Conservation (phyloP, 805 yeast species). For the Saccharomycopsis microspora region DNA sequence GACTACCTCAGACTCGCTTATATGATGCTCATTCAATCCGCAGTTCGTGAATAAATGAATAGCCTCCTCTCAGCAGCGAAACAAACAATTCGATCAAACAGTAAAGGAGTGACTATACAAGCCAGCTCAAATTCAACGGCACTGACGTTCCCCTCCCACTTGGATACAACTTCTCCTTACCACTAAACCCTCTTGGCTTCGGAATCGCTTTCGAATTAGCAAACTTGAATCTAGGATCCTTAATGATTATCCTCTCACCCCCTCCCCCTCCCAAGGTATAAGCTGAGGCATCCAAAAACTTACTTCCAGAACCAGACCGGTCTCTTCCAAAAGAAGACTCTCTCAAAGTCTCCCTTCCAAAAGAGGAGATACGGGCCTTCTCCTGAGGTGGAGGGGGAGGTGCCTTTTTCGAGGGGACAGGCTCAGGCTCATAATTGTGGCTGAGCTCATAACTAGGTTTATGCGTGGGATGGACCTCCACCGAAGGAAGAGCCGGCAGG, state of each 20-base stretch:
- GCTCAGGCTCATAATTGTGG: neutral
- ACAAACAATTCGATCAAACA: no score
- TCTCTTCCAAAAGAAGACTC: conserved; percentile 22
- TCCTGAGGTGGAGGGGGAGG: neutral
- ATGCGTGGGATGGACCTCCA: neutral
- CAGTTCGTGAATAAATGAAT: no score
- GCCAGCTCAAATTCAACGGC: conserved; percentile 1
- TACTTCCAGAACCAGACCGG: conserved; percentile 14
- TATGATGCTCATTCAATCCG: no score
- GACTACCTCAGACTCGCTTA: no score
- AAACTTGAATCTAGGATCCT: conserved; percentile 64
- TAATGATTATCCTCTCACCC: conserved; percentile 35
- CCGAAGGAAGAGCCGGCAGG: neutral
- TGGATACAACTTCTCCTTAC: conserved; percentile 71
- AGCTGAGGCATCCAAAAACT: conserved; percentile 49
- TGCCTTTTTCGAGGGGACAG: neutral
- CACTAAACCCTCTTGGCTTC: conserved; percentile 72
- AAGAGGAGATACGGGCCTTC: conserved; percentile 2
- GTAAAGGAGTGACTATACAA: neutral
- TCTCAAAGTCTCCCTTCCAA: conserved; percentile 14
- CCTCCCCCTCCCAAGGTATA: conserved; percentile 40
- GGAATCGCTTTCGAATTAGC: conserved; percentile 62
- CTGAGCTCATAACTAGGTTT: neutral
- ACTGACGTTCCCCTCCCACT: conserved; percentile 43
- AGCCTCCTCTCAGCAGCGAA: no score